Conservation (phyloP, 2,329 filamentous ascomycete species). For the Botryosphaeria dothidea region DNA sequence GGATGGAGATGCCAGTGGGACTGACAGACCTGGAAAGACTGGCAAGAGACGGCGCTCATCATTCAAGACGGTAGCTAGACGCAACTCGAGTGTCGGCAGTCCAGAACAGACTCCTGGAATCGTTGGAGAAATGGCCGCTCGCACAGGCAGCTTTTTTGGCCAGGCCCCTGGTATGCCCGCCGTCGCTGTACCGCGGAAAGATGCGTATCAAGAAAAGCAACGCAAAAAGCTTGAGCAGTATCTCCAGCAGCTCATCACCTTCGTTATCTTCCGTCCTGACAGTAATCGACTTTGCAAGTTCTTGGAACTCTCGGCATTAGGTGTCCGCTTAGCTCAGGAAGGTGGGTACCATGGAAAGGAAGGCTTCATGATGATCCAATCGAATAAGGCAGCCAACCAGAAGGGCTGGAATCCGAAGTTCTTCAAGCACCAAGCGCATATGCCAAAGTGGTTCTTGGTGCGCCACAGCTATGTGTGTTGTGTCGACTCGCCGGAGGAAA, state of each 20-base stretch:
- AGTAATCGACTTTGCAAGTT: slow-evolving; percentile 96
- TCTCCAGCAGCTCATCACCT: slow-evolving; percentile 89
- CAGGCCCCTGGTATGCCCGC: slow-evolving; percentile 32
- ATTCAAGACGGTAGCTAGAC: slow-evolving; percentile 57
- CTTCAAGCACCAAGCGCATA: slow-evolving; percentile 62
- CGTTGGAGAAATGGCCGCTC: slow-evolving; percentile 28
- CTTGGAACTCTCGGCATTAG: slow-evolving; percentile 88
- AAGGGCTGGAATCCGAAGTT: slow-evolving; percentile 63
- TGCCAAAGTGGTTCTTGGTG: slow-evolving; percentile 97
- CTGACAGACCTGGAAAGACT: slow-evolving; percentile 57
- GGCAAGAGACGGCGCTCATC: slow-evolving; percentile 40
- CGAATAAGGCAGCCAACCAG: slow-evolving; percentile 84
- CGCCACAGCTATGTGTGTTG: slow-evolving; percentile 96
- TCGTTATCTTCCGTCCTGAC: slow-evolving; percentile 94
- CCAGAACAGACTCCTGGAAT: slow-evolving; percentile 28
- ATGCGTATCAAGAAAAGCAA: slow-evolving; percentile 74
- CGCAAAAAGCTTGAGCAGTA: slow-evolving; percentile 86
- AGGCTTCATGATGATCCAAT: slow-evolving; percentile 89
- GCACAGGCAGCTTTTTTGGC: slow-evolving; percentile 43
- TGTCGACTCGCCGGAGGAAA: slow-evolving; percentile 97
- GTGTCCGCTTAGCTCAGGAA: slow-evolving; percentile 89
- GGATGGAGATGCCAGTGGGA: slow-evolving; percentile 70
- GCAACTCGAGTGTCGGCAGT: slow-evolving; percentile 56
- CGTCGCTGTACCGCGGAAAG: slow-evolving; percentile 39
- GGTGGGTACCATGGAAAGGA: slow-evolving; percentile 98